Conservation (phyloP, 345 rosid species). For the Anacardium occidentale region DNA sequence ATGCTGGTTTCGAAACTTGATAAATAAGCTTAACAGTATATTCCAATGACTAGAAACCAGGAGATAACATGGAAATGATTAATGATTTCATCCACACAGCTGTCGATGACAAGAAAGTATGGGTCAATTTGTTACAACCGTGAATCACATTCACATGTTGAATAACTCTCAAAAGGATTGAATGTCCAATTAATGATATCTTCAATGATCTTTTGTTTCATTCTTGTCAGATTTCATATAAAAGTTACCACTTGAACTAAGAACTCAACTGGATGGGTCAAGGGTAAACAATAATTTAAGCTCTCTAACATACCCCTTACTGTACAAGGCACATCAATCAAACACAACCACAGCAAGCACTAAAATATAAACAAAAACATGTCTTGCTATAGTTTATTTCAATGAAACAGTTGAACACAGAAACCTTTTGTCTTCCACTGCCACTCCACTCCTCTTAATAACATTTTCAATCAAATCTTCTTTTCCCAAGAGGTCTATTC, state of each 20-base stretch:
- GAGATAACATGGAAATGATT: constrained; percentile 9
- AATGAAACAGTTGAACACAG: too few relatives aligned
- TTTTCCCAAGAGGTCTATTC: too few relatives aligned
- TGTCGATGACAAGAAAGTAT: constrained; percentile 1
- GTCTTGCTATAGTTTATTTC: too few relatives aligned
- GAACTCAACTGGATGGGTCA: too few relatives aligned
- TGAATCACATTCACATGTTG: neutral
- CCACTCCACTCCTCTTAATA: too few relatives aligned
- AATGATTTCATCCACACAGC: constrained; percentile 15
- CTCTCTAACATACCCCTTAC: neutral
- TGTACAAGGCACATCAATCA: neutral
- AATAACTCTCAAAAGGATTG: neutral
- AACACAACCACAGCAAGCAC: too few relatives aligned
- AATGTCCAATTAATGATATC: neutral
- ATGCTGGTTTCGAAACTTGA: neutral
- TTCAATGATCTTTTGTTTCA: neutral
- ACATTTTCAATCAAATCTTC: too few relatives aligned
- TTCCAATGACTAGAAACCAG: neutral
- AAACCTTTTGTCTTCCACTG: too few relatives aligned
- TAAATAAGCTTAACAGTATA: constrained; percentile 3
- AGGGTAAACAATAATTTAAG: neutral
- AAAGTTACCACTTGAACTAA: neutral
- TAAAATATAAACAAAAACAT: too few relatives aligned
- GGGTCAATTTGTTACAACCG: neutral
- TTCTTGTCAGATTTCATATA: neutral